These are phyloP conservation scores for Puccinia novopanici DNA, from an alignment of 1,284 basidiomycete genomes.

Conservation along the genomic window DNA sequence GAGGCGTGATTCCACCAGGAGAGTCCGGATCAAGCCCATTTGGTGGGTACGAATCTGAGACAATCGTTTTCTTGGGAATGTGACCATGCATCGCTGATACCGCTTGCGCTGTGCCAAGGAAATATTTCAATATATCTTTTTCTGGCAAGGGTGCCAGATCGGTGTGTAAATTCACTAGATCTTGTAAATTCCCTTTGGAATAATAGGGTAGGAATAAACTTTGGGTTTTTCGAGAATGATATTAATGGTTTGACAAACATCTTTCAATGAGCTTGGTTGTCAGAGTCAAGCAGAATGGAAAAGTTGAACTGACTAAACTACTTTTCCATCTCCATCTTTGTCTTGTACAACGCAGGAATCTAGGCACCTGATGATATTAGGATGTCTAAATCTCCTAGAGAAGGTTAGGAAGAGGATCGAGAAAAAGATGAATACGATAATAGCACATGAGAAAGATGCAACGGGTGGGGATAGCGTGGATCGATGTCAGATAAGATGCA, in stretches of 20 bases:
- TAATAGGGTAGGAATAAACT: constrained; percentile 57
- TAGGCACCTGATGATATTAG: constrained; percentile 57
- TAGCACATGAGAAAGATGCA: not conserved
- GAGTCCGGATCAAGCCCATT: constrained; percentile 31
- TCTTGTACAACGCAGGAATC: constrained; percentile 58
- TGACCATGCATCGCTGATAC: constrained; percentile 57
- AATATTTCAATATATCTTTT: too few species aligned
- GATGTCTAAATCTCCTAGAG: constrained; percentile 56
- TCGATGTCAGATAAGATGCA: not conserved
- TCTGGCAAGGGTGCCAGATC: constrained; percentile 56
- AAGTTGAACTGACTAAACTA: constrained; percentile 45
- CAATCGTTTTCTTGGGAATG: constrained; percentile 53
- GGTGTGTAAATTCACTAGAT: constrained; percentile 57
- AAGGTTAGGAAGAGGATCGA: not conserved
- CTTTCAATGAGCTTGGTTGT: not conserved
- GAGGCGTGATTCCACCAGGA: constrained; percentile 3
- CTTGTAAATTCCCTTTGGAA: constrained; percentile 58
- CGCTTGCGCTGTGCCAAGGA: constrained; percentile 57
- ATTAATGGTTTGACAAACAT: not conserved
- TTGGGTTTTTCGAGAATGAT: not conserved
- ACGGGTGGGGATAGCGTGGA: not conserved
- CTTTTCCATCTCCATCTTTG: constrained; percentile 52
- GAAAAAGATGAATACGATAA: not conserved
- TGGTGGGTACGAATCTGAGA: constrained; percentile 29
- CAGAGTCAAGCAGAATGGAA: not conserved